Evolutionary conservation across 2,329 filamentous ascomycete genomes (phyloP), one percentile per base, ranked within the genome.

Genomic region (Alternaria solani): DNA sequence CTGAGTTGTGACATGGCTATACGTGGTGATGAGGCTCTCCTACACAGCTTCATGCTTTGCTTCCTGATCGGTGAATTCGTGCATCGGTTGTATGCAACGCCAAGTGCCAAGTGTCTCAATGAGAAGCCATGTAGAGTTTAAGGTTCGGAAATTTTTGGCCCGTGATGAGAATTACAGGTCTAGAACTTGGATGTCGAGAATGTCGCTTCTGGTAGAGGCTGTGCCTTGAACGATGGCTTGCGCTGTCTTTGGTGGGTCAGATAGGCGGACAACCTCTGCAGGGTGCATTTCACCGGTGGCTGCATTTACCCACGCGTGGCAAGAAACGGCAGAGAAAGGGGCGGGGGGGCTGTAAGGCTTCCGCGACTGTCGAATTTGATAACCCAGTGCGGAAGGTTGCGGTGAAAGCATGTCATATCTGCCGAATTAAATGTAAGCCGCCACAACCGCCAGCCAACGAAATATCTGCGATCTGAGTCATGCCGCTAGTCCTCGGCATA

Each of bases 401-500:
- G 23, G 53, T 62, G 41, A 52, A 48, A 56, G 47, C 16, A 41
- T 41, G 39, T 34, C 44, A 51, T 16, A 51, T 62, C 48, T 59
- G 55, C 59, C 61, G 57, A 47, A n/a, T 39, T 47, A 30, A 39
- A 55, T 47, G 46, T 53, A 51, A 62, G 59, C 61, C 68, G 69
- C 69, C 53, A 44, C 34, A 66, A 44, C 66, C 65, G 65, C 67
- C 36, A 39, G 16, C 46, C 44, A 57, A 62, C 48, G 32, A 25
- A n/a, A 39, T 20, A 28, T 9, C 32, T 25, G 28, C 9, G 12
- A 53, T 23, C 55, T 38, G 54, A 61, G 42, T 43, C 42, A 43
- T 65, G 39, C 43, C 30, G 4, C 26, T 30, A 28, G 7, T 51
- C 36, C 55, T 68, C 69, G 69, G 69, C 55, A 69, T 71, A 56